Conservation (phyloP, 345 rosid genomes). For the Toxicodendron radicans region DNA sequence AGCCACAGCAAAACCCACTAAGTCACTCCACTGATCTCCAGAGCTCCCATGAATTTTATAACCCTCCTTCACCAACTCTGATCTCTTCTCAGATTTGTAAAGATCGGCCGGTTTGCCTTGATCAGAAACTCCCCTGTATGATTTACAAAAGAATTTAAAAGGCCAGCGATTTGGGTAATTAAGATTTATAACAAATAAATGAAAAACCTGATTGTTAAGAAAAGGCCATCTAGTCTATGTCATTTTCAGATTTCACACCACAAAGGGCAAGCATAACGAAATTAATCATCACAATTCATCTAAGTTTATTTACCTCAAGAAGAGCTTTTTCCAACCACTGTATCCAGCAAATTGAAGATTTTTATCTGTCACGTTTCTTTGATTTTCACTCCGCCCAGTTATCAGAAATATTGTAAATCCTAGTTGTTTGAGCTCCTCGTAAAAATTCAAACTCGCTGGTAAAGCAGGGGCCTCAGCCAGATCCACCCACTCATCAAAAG, state of each 20-base stretch:
- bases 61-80: constrained; percentile 53
- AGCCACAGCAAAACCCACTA: constrained; percentile 65
- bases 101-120: constrained; percentile 50
- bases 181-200: not conserved
- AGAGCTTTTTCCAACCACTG: constrained; percentile 62
- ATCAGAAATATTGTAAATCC: constrained; percentile 62
- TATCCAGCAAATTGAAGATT: constrained; percentile 60
- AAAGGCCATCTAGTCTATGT: not conserved
- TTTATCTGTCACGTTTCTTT: constrained; percentile 53
- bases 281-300: not conserved
- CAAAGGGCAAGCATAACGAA: not conserved
- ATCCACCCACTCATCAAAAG: constrained; percentile 62
- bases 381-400: constrained; percentile 70
- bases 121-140: constrained; percentile 52
- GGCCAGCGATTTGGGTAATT: not conserved
- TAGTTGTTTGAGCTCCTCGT: constrained; percentile 58
- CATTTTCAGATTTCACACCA: not conserved
- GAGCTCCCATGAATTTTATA: constrained; percentile 70
- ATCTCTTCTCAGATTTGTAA: constrained; percentile 75
- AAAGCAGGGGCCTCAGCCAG: constrained; percentile 63
- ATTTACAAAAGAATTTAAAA: not conserved
- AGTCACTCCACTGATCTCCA: constrained; percentile 96
- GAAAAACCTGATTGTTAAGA: not conserved
- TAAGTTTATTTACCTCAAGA: constrained; percentile 54
- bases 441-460: constrained; percentile 59